Evolutionary conservation across 2,329 filamentous ascomycete species (phyloP), one percentile per base, ranked within the genome.

Genomic region (Ophiostoma himal-ulmi): DNA sequence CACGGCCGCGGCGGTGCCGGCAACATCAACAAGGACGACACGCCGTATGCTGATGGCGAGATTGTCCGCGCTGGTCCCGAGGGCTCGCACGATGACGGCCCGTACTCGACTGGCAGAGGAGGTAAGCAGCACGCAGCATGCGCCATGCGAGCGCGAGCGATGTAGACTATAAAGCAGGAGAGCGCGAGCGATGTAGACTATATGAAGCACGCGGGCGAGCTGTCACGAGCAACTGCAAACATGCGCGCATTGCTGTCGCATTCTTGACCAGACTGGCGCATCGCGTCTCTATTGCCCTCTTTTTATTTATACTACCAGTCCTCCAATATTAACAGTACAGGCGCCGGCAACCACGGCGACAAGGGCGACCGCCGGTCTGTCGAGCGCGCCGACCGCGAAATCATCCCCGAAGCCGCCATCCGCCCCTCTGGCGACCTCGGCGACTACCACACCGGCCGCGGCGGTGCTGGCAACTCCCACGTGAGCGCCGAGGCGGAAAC

Each of bases 1-100:
- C 86, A 88, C 79, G 86, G 86, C 74, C 84, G 86, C 73, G 86
- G 86, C 72, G 86, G 86, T 74, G 85, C 84, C 26, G 87, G 87
- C 75, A 89, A 89, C 78, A 87, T 89, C 78, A 83, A 81, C 73
- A 77, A 79, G 44, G 87, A 89, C 76, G 77, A 83, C 72, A 88
- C 86, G 52, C 75, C 82, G 74, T 90, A 90, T 76, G 82, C 83
- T 73, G 88, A 90, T 73, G 88, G 87, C 75, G 85, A 86, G 73
- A 85, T 90, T 69, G 85, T 86, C 70, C 85, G 87, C 67, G 76
- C 82, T 62, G 86, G 85, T 68, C 76, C 79, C 3, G 81, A 82
- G 76, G 85, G 85, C 73, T 85, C 83, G 77, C 85, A 88, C 74
- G 82, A 82, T 34, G 85, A 87, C 73, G 86, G 86, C 74, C 83